Evolutionary conservation across 2,329 filamentous ascomycete genomes (phyloP).

Genomic region (Pleomassaria siparia): DNA sequence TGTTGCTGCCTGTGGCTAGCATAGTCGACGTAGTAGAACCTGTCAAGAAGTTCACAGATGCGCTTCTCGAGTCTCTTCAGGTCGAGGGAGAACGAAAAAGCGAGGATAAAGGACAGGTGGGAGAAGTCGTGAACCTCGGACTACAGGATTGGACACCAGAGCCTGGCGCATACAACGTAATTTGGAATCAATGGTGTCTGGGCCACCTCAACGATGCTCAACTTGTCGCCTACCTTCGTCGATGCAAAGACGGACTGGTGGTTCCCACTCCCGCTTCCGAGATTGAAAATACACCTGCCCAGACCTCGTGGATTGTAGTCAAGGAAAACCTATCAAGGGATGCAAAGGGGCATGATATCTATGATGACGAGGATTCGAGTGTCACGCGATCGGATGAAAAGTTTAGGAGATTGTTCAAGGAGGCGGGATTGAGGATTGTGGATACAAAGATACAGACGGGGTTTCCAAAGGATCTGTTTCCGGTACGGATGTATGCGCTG

Average conservation of each 20-base stretch:
- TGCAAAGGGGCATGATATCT: conserved; percentile 62
- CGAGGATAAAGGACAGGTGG: conserved; percentile 51
- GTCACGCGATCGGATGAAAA: conserved; percentile 76
- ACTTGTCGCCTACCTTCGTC: conserved; percentile 65
- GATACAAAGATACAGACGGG: conserved; percentile 52
- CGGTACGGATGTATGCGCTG: conserved; percentile 78
- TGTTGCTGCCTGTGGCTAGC: conserved; percentile 70
- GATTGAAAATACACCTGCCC: neutral
- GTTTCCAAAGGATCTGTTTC: conserved; percentile 68
- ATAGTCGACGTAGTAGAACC: conserved; percentile 84
- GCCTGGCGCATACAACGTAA: conserved; percentile 66
- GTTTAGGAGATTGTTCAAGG: conserved; percentile 68
- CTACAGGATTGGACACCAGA: conserved; percentile 68
- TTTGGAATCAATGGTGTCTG: conserved; percentile 92
- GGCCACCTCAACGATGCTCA: conserved; percentile 78
- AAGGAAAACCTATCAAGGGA: conserved; percentile 76
- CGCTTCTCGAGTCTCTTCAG: conserved; percentile 46
- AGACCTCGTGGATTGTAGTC: conserved; percentile 60
- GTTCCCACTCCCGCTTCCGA: neutral
- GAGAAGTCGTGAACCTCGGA: conserved; percentile 70
- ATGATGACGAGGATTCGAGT: conserved; percentile 73
- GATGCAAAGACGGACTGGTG: conserved; percentile 57
- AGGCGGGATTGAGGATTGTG: conserved; percentile 65
- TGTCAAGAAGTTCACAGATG: conserved; percentile 74
- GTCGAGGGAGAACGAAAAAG: conserved; percentile 24